phyloP scores from a whole-genome alignment of 768 basidiomycete genomes.

The Naganishia vishniacii region DNA sequence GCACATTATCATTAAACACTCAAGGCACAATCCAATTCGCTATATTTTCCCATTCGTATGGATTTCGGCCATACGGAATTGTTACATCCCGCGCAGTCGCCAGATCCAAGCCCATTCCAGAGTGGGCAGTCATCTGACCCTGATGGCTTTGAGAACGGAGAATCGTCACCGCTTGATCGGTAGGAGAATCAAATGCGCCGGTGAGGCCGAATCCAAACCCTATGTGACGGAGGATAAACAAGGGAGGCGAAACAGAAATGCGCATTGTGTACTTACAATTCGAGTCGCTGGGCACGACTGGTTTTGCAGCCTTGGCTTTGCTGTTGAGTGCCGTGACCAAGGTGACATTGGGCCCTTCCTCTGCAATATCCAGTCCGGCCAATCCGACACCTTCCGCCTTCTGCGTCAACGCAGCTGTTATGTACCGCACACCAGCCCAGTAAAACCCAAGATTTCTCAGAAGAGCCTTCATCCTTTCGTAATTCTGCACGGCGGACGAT shows the following conservation, averaged over 20 bases:
- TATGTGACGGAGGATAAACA: no score
- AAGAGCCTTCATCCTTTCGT: constrained; percentile 16
- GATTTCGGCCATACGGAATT: constrained; percentile 14
- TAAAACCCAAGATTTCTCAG: constrained; percentile 21
- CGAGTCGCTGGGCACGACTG: constrained; percentile 15
- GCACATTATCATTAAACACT: no score
- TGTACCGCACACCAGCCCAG: constrained; percentile 31
- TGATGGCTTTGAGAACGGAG: constrained; percentile 7
- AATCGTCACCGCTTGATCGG: constrained; percentile 17
- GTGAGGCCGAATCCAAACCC: constrained; percentile 31
- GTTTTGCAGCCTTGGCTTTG: constrained; percentile 12
- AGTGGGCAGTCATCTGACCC: constrained; percentile 12
- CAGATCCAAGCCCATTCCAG: constrained; percentile 5
- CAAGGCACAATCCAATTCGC: constrained; percentile 12
- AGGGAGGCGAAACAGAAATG: no score
- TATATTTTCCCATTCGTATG: constrained; percentile 17
- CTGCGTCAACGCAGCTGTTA: constrained; percentile 26
- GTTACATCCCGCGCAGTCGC: constrained; percentile 12
- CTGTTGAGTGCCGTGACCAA: constrained; percentile 1
- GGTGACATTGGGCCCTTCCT: constrained; percentile 14
- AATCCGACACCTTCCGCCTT: constrained; percentile 27
- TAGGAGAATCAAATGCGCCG: constrained; percentile 29
- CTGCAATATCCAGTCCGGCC: constrained; percentile 15
- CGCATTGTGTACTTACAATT: constrained; percentile 9
- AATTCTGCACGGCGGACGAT: constrained; percentile 8